Evolutionary conservation across 2,329 filamentous ascomycete species (phyloP).

Genomic region (Aspergillus hortae): DNA sequence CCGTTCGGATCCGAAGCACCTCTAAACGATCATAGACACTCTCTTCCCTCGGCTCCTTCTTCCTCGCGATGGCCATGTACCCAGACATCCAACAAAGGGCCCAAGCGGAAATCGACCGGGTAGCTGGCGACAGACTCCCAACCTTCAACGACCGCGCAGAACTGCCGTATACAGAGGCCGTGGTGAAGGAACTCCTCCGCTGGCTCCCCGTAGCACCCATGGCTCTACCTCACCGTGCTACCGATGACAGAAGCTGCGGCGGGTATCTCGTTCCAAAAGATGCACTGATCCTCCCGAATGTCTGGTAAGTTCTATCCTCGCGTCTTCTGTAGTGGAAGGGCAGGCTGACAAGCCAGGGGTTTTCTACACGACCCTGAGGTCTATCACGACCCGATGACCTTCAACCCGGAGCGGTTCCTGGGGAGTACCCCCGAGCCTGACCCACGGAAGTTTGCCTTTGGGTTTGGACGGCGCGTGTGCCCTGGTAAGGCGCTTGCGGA

Average conservation of each 20-base stretch:
- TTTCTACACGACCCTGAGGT: constrained; percentile 30
- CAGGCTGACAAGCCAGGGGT: not conserved
- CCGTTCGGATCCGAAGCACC: too few relatives aligned
- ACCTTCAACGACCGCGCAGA: constrained; percentile 34
- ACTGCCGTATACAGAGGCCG: constrained; percentile 32
- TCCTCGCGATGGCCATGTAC: constrained; percentile 1
- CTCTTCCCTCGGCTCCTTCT: not conserved
- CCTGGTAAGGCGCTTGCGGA: not conserved
- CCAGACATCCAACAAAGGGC: constrained; percentile 1
- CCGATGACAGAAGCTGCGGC: constrained; percentile 19
- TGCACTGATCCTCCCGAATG: constrained; percentile 29
- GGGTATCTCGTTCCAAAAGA: constrained; percentile 30
- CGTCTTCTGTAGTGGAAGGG: not conserved
- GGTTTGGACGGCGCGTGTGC: not conserved
- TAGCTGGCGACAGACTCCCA: constrained; percentile 19
- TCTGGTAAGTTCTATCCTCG: constrained; percentile 26
- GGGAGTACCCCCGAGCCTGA: not conserved
- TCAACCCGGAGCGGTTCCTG: not conserved
- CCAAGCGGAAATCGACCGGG: constrained; percentile 3
- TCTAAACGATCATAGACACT: too few relatives aligned
- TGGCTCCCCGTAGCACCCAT: constrained; percentile 31
- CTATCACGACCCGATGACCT: not conserved
- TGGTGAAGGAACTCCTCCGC: constrained; percentile 34
- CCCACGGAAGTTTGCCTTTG: not conserved
- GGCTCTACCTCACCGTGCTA: constrained; percentile 25